phyloP scores from a whole-genome alignment of 441 rosid genomes.

The Eruca vesicaria region DNA sequence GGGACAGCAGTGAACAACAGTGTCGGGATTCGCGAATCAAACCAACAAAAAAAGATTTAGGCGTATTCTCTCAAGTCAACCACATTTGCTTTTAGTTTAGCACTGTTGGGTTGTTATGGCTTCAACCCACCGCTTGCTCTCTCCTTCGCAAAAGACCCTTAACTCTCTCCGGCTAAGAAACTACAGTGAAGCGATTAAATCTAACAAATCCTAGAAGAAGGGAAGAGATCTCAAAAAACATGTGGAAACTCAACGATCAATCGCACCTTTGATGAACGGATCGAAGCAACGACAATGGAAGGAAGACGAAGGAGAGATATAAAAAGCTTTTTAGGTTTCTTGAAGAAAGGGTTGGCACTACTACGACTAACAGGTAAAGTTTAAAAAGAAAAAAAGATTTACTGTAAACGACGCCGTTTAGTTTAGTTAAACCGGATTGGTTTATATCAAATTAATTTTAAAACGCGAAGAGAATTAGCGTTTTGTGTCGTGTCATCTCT shows the following conservation, averaged over 20 bases:
- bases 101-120: constrained; percentile 50
- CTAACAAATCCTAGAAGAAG: background rate
- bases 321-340: background rate
- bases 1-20: background rate
- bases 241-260: background rate
- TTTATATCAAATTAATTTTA: background rate
- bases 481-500: background rate
- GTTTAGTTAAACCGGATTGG: background rate
- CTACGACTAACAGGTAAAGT: background rate
- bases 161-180: constrained; percentile 10
- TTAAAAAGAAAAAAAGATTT: no score
- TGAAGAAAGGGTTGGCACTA: background rate
- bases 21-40: background rate
- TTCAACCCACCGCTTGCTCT: constrained; percentile 46
- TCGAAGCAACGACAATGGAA: background rate
- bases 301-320: background rate
- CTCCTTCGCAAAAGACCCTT: constrained; percentile 32
- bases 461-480: background rate
- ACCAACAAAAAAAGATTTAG: background rate
- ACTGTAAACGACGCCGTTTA: background rate
- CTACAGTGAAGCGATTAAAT: background rate
- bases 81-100: background rate
- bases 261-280: background rate
- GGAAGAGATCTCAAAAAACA: background rate
- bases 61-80: background rate